phyloP scores from a whole-genome alignment of 176 grass and related monocot genomes.

The Bonia amplexicaulis region DNA sequence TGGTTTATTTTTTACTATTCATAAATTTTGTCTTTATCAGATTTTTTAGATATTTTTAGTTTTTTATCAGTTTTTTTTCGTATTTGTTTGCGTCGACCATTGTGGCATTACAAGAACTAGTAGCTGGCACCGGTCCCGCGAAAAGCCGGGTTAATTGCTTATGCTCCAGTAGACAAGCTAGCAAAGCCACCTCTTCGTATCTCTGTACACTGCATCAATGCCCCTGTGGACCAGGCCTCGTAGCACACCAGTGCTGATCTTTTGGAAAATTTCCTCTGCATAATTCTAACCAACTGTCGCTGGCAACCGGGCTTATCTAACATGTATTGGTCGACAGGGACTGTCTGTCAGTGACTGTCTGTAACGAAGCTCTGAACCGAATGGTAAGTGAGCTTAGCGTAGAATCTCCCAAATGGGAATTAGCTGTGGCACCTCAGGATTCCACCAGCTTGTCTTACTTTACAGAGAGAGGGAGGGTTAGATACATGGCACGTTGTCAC shows the following conservation, averaged over 20 bases:
- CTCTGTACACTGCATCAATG: constrained; percentile 27
- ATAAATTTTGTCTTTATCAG: no score
- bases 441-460: constrained; percentile 37
- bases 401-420: background rate
- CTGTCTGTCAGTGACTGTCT: background rate
- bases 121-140: background rate
- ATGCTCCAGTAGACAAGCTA: constrained; percentile 1
- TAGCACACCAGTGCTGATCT: background rate
- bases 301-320: background rate
- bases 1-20: no score
- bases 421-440: constrained; percentile 37
- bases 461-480: background rate
- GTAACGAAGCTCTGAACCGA: background rate
- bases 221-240: constrained; percentile 6
- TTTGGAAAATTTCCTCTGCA: background rate
- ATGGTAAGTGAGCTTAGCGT: background rate
- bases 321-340: fast-evolving
- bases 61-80: no score
- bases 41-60: no score
- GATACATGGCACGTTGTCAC: background rate
- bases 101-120: constrained; percentile 6
- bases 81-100: background rate
- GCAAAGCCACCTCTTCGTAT: background rate
- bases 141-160: background rate
- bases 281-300: background rate